Conservation (phyloP, 2,329 filamentous ascomycete species). For the Aureobasidium vineae region DNA sequence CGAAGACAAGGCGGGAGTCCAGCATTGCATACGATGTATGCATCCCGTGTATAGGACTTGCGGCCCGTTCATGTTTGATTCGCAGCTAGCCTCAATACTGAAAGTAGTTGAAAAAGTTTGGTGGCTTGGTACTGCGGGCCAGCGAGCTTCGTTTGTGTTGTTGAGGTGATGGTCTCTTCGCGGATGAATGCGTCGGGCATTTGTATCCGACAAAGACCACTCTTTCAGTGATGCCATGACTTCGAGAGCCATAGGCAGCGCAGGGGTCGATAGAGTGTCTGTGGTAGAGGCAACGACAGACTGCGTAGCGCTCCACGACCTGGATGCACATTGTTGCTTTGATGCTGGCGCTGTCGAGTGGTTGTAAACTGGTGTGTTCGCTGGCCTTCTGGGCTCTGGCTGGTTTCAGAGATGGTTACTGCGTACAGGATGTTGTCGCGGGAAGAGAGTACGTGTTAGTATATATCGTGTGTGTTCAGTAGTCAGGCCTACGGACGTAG, state of each 20-base stretch:
- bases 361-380: neutral
- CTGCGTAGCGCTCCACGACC: conserved; percentile 79
- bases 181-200: conserved; percentile 51
- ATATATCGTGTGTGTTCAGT: neutral
- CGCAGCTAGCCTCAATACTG: neutral
- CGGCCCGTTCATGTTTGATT: neutral
- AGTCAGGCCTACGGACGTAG: neutral
- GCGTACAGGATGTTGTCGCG: neutral
- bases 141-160: neutral
- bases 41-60: neutral
- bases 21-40: neutral
- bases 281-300: conserved; percentile 85
- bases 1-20: neutral
- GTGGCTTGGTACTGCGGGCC: neutral
- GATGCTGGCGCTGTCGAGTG: neutral
- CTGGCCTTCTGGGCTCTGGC: neutral
- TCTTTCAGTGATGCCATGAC: conserved; percentile 69
- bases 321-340: conserved; percentile 73
- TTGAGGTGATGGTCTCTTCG: neutral
- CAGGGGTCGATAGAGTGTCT: conserved; percentile 83
- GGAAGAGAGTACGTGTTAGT: neutral
- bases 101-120: neutral
- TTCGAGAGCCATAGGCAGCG: conserved; percentile 67
- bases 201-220: conserved; percentile 80
- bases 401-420: neutral